Conservation (phyloP, 2,329 filamentous ascomycete genomes). For the Talaromyces sp. region DNA sequence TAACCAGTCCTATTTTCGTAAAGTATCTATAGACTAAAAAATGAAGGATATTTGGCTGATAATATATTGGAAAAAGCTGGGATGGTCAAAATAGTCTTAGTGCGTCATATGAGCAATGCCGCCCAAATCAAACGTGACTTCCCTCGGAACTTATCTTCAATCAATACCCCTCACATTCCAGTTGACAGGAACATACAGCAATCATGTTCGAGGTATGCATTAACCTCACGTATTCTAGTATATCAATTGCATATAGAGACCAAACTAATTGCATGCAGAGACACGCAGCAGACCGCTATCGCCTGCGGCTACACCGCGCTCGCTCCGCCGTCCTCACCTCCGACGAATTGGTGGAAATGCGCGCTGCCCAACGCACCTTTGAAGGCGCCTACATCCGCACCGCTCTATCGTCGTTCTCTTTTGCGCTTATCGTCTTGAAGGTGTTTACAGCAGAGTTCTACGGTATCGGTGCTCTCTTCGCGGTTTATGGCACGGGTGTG, state of each 20-base stretch:
- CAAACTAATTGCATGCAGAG: conserved; percentile 41
- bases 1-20: not conserved
- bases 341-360: conserved; percentile 86
- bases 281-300: conserved; percentile 70
- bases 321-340: conserved; percentile 77
- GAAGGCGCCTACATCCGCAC: conserved; percentile 97
- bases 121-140: not conserved
- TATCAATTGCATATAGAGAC: not conserved
- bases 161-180: not conserved
- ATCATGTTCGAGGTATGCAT: conserved; percentile 16
- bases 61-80: not conserved
- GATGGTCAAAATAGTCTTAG: conserved; percentile 1
- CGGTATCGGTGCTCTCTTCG: conserved; percentile 91
- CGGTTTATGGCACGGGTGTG: conserved; percentile 82
- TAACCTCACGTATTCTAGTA: not conserved
- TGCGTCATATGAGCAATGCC: conserved; percentile 1
- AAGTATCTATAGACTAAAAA: not conserved
- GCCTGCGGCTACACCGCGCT: conserved; percentile 76
- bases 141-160: not conserved
- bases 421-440: conserved; percentile 89
- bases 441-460: conserved; percentile 98
- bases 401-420: conserved; percentile 89
- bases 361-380: conserved; percentile 92
- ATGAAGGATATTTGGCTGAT: not conserved
- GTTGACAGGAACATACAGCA: not conserved